phyloP scores from a whole-genome alignment of 2,329 filamentous ascomycete genomes.

The Cladophialophora psammophila region DNA sequence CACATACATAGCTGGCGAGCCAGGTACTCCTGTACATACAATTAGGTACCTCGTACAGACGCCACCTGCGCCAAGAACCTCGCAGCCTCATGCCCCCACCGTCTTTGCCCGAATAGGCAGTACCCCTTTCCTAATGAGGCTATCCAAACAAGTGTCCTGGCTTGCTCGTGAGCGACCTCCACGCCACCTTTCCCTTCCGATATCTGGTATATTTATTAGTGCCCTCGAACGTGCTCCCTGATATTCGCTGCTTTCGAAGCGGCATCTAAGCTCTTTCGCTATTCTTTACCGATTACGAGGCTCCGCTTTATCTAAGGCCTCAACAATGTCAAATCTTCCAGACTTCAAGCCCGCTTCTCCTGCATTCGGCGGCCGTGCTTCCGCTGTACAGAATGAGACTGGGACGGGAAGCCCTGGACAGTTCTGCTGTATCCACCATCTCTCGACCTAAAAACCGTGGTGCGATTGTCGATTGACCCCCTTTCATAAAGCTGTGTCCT shows the following conservation, averaged over 20 bases:
- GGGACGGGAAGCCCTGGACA: background rate
- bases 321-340: background rate
- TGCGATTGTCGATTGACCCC: background rate
- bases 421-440: background rate
- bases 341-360: background rate
- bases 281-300: slow-evolving; percentile 10
- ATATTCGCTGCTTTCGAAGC: slow-evolving; percentile 4
- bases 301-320: slow-evolving; percentile 12
- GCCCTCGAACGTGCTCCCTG: background rate
- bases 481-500: background rate
- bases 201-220: slow-evolving; percentile 1
- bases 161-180: background rate
- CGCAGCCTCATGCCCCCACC: background rate
- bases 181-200: background rate
- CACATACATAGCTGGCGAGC: no score
- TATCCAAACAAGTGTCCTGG: slow-evolving; percentile 15
- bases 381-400: background rate
- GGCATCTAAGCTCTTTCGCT: background rate
- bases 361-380: background rate
- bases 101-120: slow-evolving; percentile 5
- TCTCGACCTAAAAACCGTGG: background rate
- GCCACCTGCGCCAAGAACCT: background rate
- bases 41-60: background rate
- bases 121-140: slow-evolving; percentile 20
- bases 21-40: no score